These are phyloP conservation scores for Alliaria petiolata DNA, from an alignment of 345 rosid species.

Conservation along the genomic window DNA sequence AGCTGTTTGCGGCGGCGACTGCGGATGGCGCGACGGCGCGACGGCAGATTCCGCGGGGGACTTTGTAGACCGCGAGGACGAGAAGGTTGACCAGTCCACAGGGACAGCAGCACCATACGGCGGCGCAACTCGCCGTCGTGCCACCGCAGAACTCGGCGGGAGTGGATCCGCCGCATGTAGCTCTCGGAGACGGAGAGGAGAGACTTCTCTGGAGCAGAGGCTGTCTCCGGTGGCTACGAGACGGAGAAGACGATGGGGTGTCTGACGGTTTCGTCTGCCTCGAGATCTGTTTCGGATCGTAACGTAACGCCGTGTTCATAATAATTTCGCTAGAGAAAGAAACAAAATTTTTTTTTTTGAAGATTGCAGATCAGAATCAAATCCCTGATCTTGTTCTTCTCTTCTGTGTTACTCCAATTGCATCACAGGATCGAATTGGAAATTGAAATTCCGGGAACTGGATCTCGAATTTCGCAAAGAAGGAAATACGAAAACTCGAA, in stretches of 20 bases:
- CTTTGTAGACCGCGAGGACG: constrained; percentile 52
- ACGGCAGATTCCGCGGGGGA: constrained; percentile 55
- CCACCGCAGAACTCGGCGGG: constrained; percentile 47
- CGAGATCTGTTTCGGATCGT: constrained; percentile 24
- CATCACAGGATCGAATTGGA: not conserved
- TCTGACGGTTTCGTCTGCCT: constrained; percentile 20
- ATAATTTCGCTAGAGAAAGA: not conserved
- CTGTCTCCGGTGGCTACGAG: constrained; percentile 30
- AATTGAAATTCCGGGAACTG: not conserved
- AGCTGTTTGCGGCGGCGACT: constrained; percentile 35
- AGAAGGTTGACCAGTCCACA: constrained; percentile 51
- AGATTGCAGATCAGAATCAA: not conserved
- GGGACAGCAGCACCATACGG: constrained; percentile 71
- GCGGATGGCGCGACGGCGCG: constrained; percentile 43
- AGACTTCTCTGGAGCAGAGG: constrained; percentile 27
- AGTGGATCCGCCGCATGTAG: constrained; percentile 26
- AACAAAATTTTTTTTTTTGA: no score
- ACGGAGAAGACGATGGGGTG: constrained; percentile 31
- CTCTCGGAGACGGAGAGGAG: constrained; percentile 5
- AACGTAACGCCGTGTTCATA: constrained; percentile 23
- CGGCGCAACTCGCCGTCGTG: constrained; percentile 70
- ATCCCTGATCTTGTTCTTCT: constrained; percentile 1
- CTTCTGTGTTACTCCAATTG: not conserved
- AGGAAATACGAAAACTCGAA: not conserved
- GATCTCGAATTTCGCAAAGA: not conserved